A percentile compares a stretch with the other conserved stretches of the same genome.
Conservation (phyloP, 345 rosid species). For the Eucalyptus regnans region DNA sequence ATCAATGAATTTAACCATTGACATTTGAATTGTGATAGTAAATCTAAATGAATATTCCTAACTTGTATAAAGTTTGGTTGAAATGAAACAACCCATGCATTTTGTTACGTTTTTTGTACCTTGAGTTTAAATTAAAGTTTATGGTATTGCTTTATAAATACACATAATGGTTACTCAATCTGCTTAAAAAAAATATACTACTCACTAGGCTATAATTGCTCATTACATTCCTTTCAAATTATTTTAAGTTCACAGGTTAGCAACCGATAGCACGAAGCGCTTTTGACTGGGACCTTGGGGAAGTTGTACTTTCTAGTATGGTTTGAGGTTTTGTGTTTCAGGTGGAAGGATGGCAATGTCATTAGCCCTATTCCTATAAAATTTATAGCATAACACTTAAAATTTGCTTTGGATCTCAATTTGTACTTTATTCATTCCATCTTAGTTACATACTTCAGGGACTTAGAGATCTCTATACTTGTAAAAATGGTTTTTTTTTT, state of each 20-base stretch:
- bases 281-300: not conserved
- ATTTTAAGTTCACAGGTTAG: not conserved
- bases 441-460: not conserved
- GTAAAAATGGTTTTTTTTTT: not conserved
- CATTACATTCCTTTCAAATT: not conserved
- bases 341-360: not conserved
- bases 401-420: not conserved
- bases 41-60: not conserved
- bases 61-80: too few relatives aligned
- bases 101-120: not conserved
- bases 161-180: accelerated
- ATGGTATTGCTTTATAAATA: too few relatives aligned
- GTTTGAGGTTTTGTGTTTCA: not conserved
- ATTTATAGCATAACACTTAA: not conserved
- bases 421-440: not conserved
- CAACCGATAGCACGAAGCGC: accelerated
- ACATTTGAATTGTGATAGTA: not conserved
- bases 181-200: too few relatives aligned
- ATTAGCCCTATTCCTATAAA: not conserved
- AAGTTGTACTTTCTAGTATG: too few relatives aligned
- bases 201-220: accelerated
- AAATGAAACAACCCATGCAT: not conserved
- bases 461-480: not conserved
- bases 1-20: too few relatives aligned
- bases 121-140: too few relatives aligned